Evolutionary conservation across 1,139 yeast species (phyloP), one percentile per base, ranked within the genome.

Genomic region (Candida tropicalis): DNA sequence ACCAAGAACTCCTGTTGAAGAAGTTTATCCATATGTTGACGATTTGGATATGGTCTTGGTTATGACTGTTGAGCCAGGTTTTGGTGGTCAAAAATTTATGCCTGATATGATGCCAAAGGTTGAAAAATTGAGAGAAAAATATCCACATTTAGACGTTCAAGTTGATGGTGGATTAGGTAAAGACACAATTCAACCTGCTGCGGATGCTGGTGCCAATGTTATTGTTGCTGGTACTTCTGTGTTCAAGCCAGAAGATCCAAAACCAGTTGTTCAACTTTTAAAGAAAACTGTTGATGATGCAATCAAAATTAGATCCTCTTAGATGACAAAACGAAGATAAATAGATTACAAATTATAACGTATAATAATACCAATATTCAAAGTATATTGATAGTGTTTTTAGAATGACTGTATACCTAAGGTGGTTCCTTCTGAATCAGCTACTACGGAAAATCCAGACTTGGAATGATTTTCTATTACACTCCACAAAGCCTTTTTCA

Each of bases 51-150:
- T 93, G 96, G 93, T 90, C 7, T 75, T 93, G 49, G 85, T 93
- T 41, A 95, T 93, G 99, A 93, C 99, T 3, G 99, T 93, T 35
- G 99, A 93, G 66, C 99, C 99, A 7, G 99, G 99, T 1, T 93
- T 93, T 60, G 99, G 99, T 27, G 99, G 99, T 39, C 99, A 93
- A 67, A 87, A 86, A 65, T 95, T 93, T 73, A 90, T 88, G 97
- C 73, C 81, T 12, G 87, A 84, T 49, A 91, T 91, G 97, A 91
- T 93, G 98, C 88, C 95, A 49, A 93, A 93, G 69, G 98, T 93
- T 37, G 84, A 81, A 56, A 73, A 73, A 28, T 75, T 93, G 56
- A 81, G 99, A 63, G 63, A 65, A 39, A 79, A 76, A 60, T 87
- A 75, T 66, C 97, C 98, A 13, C 62, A 82, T 27, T 72, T 91